A percentile compares a stretch with the other conserved stretches of the same genome.
Evolutionary conservation across 768 basidiomycete species (phyloP).

Genomic region (Trametes cingulata): DNA sequence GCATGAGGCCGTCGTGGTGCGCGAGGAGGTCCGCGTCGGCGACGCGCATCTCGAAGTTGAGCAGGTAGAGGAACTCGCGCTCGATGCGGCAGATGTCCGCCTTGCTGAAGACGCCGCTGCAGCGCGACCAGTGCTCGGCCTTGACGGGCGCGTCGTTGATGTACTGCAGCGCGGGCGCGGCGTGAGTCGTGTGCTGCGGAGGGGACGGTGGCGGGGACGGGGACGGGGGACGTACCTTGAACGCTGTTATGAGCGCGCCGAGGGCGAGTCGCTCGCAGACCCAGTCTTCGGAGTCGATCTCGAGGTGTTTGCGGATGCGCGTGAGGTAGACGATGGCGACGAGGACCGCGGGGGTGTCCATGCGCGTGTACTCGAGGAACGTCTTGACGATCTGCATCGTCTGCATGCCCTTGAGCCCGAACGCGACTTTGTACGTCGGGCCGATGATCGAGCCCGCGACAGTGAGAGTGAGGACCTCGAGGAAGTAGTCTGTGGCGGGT

Average conservation of each 20-base stretch:
- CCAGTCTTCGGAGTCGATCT: constrained; percentile 16
- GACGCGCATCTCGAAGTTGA: constrained; percentile 31
- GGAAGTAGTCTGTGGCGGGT: constrained; percentile 17
- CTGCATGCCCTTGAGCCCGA: constrained; percentile 7
- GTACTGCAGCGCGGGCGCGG: constrained; percentile 45
- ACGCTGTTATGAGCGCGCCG: constrained; percentile 43
- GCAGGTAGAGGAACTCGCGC: constrained; percentile 31
- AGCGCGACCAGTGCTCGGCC: constrained; percentile 46
- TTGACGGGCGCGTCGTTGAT: constrained; percentile 68
- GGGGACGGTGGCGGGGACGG: background rate
- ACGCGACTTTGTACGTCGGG: background rate
- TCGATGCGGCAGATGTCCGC: constrained; percentile 32
- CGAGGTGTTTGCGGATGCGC: constrained; percentile 23
- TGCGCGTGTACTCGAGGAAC: constrained; percentile 17
- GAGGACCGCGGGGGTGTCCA: constrained; percentile 27
- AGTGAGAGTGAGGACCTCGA: constrained; percentile 4
- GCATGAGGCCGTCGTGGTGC: constrained; percentile 19
- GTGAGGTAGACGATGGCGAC: constrained; percentile 33
- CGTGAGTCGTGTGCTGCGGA: background rate
- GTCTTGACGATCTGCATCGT: constrained; percentile 14
- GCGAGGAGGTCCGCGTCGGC: constrained; percentile 24
- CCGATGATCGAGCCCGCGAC: constrained; percentile 15
- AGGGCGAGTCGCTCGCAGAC: constrained; percentile 45
- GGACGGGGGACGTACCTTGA: constrained; percentile 32
- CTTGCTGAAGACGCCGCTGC: constrained; percentile 25